Base-by-base conservation (phyloP, 257 asterid genomes). In the Penstemon eatonii region DNA sequence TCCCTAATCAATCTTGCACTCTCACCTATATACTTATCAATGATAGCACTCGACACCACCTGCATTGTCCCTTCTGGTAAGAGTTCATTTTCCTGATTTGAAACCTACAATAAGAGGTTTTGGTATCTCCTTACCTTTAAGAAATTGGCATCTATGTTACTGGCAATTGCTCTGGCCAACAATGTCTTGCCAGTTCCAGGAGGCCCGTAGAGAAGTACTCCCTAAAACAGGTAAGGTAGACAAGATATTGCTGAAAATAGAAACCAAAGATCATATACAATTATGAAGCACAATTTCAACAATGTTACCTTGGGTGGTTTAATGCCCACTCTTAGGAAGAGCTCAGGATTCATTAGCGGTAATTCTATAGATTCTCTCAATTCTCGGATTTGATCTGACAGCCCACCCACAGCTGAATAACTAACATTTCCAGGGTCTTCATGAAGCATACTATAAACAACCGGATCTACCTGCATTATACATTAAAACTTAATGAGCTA, bases 101-200 rank as follows among this genome's bases (percentile, higher is more conserved):
- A 66, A 54, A 61, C 52, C 3, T 25, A 13, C 36, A 41, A 38
- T 25, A 7, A 62, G 37, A 33, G 42, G 51, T 36, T 6, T 15
- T 53, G 8, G 10, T 12, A 45, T 4, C 11, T 45, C 47, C 55
- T 41, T 4, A 90, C 99, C 95, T 93, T 93, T 15, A 93, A 83
- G 87, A 93, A 93, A 78, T 90, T 93, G 68, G 99, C 97, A 68
- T 93, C 99, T 67, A 93, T 93, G 69, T 90, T 93, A 79, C 99
- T 93, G 57, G 97, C 99, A 66, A 93, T 93, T 49, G 99, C 99
- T 79, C 97, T 80, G 79, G 97, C 99, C 78, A 93, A 71, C 82
- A 93, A 75, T 67, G 99, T 93, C 87, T 93, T 93, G 70, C 99
- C 99, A 56, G 99, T 93, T 75, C 97, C 99, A 58, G 99, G 99